Percentiles rank a stretch among this genome's conserved stretches.
phyloP scores from a whole-genome alignment of 495 filamentous ascomycete genomes.

The Aspergillus sclerotiicarbonarius region DNA sequence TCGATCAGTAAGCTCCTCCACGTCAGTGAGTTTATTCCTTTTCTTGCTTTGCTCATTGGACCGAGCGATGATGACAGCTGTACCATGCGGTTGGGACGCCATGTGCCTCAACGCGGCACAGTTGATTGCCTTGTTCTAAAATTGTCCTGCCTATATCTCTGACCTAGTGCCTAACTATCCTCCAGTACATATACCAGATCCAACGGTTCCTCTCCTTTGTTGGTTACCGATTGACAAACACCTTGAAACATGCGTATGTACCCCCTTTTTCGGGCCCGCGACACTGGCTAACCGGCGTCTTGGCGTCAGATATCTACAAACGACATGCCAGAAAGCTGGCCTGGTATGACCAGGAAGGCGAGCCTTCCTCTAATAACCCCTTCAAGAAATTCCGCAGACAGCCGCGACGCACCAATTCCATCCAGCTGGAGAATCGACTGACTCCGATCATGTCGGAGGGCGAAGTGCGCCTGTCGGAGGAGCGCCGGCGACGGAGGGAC shows the following conservation, averaged over 20 bases:
- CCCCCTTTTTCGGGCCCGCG: background rate
- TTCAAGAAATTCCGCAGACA: conserved; percentile 44
- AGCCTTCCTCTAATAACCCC: conserved; percentile 45
- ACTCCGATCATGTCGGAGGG: conserved; percentile 21
- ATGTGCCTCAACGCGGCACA: background rate
- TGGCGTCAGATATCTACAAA: conserved; percentile 43
- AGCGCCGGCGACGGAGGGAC: conserved; percentile 26
- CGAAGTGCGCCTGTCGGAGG: conserved; percentile 27
- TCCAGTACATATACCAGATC: background rate
- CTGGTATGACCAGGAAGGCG: conserved; percentile 48
- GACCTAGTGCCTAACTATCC: background rate
- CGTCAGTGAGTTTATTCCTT: conserved; percentile 1
- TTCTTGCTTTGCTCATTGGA: conserved; percentile 1
- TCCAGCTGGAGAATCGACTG: conserved; percentile 31
- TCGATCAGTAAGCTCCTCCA: background rate
- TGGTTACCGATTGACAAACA: background rate
- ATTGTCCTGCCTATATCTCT: background rate
- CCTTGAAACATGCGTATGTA: background rate
- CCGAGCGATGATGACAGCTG: background rate
- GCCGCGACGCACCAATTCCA: conserved; percentile 30
- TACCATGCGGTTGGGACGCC: background rate
- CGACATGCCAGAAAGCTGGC: conserved; percentile 43
- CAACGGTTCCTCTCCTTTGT: no score
- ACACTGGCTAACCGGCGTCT: background rate
- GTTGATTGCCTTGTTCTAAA: background rate